Conservation (phyloP, 1,139 yeast species). For the Debaryomycetaceae sp. region DNA sequence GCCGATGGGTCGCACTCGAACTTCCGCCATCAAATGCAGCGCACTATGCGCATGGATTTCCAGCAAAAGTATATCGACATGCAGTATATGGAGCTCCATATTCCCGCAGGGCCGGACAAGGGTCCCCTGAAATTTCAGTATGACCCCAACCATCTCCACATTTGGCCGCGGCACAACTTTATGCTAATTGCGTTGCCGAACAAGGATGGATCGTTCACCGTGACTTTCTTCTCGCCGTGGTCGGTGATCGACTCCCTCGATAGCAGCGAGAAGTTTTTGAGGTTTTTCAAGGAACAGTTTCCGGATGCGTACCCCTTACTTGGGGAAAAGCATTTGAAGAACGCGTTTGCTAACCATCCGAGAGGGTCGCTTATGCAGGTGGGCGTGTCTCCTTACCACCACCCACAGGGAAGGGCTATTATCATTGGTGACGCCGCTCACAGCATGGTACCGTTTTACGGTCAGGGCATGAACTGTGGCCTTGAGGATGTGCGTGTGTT, state of each 20-base stretch:
- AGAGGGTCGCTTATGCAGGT: constrained; percentile 67
- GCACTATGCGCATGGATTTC: constrained; percentile 56
- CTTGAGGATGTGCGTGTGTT: constrained; percentile 78
- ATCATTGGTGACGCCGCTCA: constrained; percentile 92
- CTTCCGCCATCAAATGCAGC: constrained; percentile 61
- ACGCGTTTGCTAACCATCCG: constrained; percentile 52
- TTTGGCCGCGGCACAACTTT: constrained; percentile 82
- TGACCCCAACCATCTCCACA: constrained; percentile 73
- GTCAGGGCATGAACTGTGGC: constrained; percentile 97
- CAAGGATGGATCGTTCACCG: constrained; percentile 75
- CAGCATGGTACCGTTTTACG: constrained; percentile 94
- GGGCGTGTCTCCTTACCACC: constrained; percentile 59
- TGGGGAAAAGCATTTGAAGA: constrained; percentile 43
- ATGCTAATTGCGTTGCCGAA: constrained; percentile 91
- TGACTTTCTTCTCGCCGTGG: constrained; percentile 85
- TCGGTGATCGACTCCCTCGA: constrained; percentile 43
- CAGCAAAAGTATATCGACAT: constrained; percentile 74
- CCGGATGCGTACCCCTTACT: constrained; percentile 66
- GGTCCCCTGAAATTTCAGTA: constrained; percentile 28
- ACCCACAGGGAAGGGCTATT: constrained; percentile 48
- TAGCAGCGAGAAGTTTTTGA: constrained; percentile 30
- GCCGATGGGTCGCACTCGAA: constrained; percentile 83
- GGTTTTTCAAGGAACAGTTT: constrained; percentile 52
- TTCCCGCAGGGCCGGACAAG: constrained; percentile 40
- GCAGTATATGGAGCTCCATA: constrained; percentile 70